Conservation (phyloP, 192 early-diverging fungal genomes). For the Coemansia sp. region DNA sequence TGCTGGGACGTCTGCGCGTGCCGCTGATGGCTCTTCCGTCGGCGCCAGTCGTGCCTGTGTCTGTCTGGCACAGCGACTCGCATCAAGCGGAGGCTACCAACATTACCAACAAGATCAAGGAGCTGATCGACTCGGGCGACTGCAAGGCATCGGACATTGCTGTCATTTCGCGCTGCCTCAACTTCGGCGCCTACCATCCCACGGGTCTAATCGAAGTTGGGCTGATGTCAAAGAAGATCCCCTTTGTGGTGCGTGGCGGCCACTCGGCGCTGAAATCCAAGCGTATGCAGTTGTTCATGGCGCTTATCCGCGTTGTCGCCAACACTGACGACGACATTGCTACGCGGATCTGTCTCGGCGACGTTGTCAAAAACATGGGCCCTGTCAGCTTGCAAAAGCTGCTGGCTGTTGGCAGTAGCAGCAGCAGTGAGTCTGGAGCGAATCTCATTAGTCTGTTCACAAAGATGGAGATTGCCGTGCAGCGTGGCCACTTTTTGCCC, state of each 20-base stretch:
- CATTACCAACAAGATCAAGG: slow-evolving; percentile 25
- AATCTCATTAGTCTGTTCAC: neutral
- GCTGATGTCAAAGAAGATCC: slow-evolving; percentile 49
- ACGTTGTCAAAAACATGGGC: slow-evolving; percentile 28
- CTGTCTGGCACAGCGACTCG: slow-evolving; percentile 60
- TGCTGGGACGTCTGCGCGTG: slow-evolving; percentile 40
- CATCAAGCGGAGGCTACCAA: slow-evolving; percentile 63
- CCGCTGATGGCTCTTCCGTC: slow-evolving; percentile 23
- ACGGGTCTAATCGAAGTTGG: slow-evolving; percentile 60
- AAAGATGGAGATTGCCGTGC: neutral
- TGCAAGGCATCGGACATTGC: slow-evolving; percentile 73
- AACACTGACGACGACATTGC: slow-evolving; percentile 46
- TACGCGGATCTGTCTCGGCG: slow-evolving; percentile 25
- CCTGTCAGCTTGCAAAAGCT: slow-evolving; percentile 13
- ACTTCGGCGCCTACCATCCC: slow-evolving; percentile 58
- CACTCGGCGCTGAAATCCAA: slow-evolving; percentile 39
- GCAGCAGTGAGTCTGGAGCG: neutral
- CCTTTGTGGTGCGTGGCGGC: slow-evolving; percentile 48
- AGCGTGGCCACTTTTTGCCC: slow-evolving; percentile 3
- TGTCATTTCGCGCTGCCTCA: slow-evolving; percentile 64
- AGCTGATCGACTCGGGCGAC: slow-evolving; percentile 57
- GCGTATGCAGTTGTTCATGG: slow-evolving; percentile 44
- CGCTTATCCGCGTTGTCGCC: slow-evolving; percentile 35
- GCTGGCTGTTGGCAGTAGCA: neutral
- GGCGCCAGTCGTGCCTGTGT: slow-evolving; percentile 43